Percentiles rank a stretch among this genome's conserved stretches.
Conservation (phyloP, 306 rosid species). For the Macrotyloma uniflorum region DNA sequence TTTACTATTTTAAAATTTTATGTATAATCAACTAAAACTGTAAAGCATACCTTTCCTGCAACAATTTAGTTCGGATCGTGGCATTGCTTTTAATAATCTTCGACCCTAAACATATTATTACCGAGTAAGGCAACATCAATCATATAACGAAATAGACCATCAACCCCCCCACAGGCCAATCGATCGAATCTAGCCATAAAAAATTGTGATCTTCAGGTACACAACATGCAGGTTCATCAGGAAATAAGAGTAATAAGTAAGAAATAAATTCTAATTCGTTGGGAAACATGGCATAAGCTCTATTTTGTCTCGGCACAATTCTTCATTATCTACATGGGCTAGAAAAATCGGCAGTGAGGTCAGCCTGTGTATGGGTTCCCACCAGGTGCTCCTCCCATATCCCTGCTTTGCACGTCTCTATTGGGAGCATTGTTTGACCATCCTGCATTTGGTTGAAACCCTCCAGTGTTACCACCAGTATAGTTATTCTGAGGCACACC, state of each 20-base stretch:
- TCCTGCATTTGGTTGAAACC: constrained; percentile 48
- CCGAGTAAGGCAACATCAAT: constrained; percentile 12
- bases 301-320: constrained; percentile 8
- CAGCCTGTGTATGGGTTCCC: constrained; percentile 42
- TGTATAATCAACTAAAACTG: too few relatives aligned
- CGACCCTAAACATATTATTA: too few relatives aligned
- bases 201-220: constrained; percentile 24
- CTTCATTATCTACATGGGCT: constrained; percentile 52
- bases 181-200: constrained; percentile 5
- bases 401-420: constrained; percentile 47
- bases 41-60: too few relatives aligned
- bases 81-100: too few relatives aligned
- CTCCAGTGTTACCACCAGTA: constrained; percentile 39
- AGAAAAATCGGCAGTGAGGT: constrained; percentile 40
- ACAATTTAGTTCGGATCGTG: too few relatives aligned
- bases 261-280: constrained; percentile 31
- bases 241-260: constrained; percentile 12
- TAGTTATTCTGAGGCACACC: constrained; percentile 40
- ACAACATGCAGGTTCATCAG: constrained; percentile 22
- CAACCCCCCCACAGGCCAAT: background rate
- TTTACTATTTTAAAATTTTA: too few relatives aligned
- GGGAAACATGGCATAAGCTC: constrained; percentile 29
- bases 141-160: background rate
- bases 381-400: constrained; percentile 42
- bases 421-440: constrained; percentile 57